Percentiles rank a stretch among this genome's conserved stretches.
phyloP scores from a whole-genome alignment of 1,139 yeast genomes.

The Diutina mesorugosa region DNA sequence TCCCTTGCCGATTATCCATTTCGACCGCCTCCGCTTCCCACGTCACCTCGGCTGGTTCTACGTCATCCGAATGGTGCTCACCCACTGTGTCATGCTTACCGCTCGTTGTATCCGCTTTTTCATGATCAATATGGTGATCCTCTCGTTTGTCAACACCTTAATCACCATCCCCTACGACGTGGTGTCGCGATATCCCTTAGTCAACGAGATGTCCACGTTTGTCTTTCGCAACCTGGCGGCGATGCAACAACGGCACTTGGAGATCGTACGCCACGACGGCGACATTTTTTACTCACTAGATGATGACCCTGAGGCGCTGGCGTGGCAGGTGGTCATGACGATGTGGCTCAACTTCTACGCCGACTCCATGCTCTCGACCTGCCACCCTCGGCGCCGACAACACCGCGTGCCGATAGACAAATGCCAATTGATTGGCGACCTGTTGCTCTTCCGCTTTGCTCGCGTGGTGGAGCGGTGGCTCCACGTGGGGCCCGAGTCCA shows the following conservation, averaged over 20 bases:
- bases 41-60: constrained; percentile 4
- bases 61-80: neutral
- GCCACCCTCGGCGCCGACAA: neutral
- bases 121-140: constrained; percentile 9
- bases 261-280: neutral
- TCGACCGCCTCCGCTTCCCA: constrained; percentile 14
- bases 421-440: constrained; percentile 3
- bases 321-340: neutral
- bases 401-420: neutral
- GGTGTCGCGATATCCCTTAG: neutral
- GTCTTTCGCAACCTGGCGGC: neutral
- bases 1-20: constrained; percentile 19
- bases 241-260: neutral
- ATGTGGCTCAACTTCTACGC: neutral
- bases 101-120: constrained; percentile 3
- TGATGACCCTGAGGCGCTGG: neutral
- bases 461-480: constrained; percentile 10
- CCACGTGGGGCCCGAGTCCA: constrained; percentile 5
- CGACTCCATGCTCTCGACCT: neutral
- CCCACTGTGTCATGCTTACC: neutral
- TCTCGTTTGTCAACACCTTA: constrained; percentile 10
- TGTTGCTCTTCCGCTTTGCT: constrained; percentile 19
- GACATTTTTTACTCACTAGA: neutral
- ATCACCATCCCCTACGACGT: constrained; percentile 10
- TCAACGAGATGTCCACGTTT: neutral